phyloP scores from a whole-genome alignment of 2,329 filamentous ascomycete genomes.

The Fusarium fujikuroi region DNA sequence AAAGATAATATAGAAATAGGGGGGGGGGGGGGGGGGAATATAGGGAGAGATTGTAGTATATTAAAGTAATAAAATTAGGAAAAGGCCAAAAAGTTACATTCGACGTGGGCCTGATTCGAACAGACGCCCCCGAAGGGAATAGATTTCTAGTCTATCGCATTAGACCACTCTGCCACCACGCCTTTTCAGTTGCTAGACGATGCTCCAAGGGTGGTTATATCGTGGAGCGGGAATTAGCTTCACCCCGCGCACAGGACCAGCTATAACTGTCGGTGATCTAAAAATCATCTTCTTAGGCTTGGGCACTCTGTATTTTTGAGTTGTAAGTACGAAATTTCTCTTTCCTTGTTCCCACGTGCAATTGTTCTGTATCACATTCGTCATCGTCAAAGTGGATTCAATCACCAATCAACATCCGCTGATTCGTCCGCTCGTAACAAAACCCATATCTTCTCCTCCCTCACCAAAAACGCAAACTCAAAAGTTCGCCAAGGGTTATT shows the following conservation, averaged over 20 bases:
- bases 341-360: not conserved
- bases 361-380: not conserved
- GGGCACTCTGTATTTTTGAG: not conserved
- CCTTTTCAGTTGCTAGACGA: fast-evolving
- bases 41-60: fast-evolving
- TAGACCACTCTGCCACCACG: conserved; percentile 33
- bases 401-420: not conserved
- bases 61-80: fast-evolving
- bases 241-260: fast-evolving
- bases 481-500: not conserved
- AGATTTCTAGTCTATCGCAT: conserved; percentile 35
- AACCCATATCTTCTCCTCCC: not conserved
- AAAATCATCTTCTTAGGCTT: not conserved
- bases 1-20: too few species aligned
- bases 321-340: not conserved
- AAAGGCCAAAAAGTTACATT: not conserved
- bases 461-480: not conserved
- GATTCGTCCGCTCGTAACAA: not conserved
- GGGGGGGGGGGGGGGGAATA: too few species aligned
- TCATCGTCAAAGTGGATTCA: not conserved
- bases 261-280: fast-evolving
- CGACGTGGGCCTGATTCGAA: conserved; percentile 32
- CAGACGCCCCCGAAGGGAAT: conserved; percentile 32
- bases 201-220: fast-evolving
- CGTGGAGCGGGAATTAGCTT: fast-evolving